Conservation (phyloP, 345 rosid species). For the Camelina sativa region DNA sequence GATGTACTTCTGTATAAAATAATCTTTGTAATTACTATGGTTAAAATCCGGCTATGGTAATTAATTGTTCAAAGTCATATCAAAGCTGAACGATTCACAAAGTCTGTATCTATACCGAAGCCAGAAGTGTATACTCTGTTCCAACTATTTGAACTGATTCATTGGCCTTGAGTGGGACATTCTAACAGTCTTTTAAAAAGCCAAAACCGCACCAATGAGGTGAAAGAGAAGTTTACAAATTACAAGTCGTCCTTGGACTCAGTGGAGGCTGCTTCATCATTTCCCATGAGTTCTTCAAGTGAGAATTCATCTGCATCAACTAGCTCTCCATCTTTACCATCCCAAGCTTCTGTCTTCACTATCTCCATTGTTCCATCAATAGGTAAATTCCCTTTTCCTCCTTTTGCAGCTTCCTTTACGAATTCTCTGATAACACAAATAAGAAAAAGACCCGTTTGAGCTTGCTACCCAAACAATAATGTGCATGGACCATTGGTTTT, state of each 20-base stretch:
- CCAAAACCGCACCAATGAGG: conserved; percentile 20
- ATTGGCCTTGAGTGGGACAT: conserved; percentile 13
- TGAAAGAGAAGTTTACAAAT: conserved; percentile 13
- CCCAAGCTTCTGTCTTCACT: conserved; percentile 80
- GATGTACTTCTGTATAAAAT: conserved; percentile 9
- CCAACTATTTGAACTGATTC: neutral
- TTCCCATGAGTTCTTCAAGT: conserved; percentile 92
- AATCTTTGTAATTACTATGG: neutral
- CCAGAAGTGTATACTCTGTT: neutral
- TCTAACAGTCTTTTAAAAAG: conserved; percentile 2
- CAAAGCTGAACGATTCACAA: neutral
- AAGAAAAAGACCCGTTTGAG: neutral
- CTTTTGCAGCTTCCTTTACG: conserved; percentile 81
- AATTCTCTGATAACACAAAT: conserved; percentile 63
- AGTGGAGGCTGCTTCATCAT: conserved; percentile 36
- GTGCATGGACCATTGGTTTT: conserved; percentile 13
- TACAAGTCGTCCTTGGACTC: conserved; percentile 59
- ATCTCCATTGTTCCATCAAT: conserved; percentile 58
- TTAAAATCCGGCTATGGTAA: neutral
- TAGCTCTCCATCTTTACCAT: conserved; percentile 85
- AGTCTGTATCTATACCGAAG: neutral
- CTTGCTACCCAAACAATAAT: neutral
- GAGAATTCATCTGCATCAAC: conserved; percentile 92
- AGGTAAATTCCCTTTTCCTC: conserved; percentile 96
- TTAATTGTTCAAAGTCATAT: neutral